These are phyloP conservation scores for Rhodamnia argentea DNA, from an alignment of 345 rosid species.

Conservation along the genomic window DNA sequence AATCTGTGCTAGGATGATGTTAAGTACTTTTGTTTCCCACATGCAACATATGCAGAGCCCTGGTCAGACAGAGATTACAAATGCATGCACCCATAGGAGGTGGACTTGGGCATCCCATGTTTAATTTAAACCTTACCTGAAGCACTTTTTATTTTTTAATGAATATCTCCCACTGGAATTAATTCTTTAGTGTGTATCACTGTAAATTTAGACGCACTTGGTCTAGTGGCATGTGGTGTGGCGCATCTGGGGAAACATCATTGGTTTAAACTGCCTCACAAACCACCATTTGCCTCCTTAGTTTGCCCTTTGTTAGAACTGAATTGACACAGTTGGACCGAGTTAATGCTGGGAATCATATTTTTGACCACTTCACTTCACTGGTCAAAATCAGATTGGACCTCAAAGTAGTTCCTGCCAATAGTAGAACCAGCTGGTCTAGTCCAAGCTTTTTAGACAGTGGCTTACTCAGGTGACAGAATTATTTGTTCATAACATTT, in stretches of 20 bases:
- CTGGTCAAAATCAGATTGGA: neutral
- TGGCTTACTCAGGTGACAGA: neutral
- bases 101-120: neutral
- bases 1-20: neutral
- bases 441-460: neutral
- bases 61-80: too few relatives aligned
- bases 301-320: neutral
- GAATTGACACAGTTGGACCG: neutral
- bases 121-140: too few relatives aligned
- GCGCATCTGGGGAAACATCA: neutral
- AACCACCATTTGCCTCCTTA: neutral
- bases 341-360: neutral
- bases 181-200: neutral
- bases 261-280: too few relatives aligned
- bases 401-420: neutral
- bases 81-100: neutral
- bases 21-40: neutral
- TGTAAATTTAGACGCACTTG: neutral
- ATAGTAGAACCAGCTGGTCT: neutral
- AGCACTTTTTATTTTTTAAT: neutral
- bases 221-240: neutral
- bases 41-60: neutral
- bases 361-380: neutral
- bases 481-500: neutral
- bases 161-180: too few relatives aligned